Conservation (phyloP, 768 basidiomycete genomes). For the Russula vinacea region DNA sequence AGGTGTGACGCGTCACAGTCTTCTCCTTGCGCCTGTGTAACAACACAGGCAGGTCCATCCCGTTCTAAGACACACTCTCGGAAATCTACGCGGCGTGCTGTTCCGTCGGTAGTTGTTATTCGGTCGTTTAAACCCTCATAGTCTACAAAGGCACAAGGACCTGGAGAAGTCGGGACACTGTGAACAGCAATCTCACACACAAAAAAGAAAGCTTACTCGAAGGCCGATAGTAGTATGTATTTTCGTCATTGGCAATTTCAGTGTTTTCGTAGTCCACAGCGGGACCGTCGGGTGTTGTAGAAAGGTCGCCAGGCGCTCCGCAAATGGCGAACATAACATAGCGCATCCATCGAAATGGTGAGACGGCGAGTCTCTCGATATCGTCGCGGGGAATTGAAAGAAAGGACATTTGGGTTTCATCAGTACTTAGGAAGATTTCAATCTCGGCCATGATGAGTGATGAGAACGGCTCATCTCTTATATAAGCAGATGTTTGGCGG, state of each 20-base stretch:
- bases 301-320: background rate
- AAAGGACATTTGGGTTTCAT: background rate
- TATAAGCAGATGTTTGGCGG: too few relatives aligned
- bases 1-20: background rate
- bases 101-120: too few relatives aligned
- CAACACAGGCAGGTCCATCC: too few relatives aligned
- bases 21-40: background rate
- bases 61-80: too few relatives aligned
- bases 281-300: background rate
- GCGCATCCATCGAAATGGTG: background rate
- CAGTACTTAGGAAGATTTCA: background rate
- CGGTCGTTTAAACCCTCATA: too few relatives aligned
- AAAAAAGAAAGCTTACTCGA: background rate
- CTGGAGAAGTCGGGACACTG: background rate
- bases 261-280: background rate
- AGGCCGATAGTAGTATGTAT: conserved; percentile 9
- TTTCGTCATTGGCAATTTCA: background rate
- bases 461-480: too few relatives aligned
- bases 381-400: background rate
- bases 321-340: conserved; percentile 2
- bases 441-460: background rate
- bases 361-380: background rate
- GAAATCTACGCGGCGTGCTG: too few relatives aligned
- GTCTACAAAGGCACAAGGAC: background rate
- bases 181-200: background rate